Percentiles rank a stretch among this genome's conserved stretches.
These are phyloP conservation scores for Meredithiella fracta DNA, from an alignment of 2,329 filamentous ascomycete species.

Conservation along the genomic window DNA sequence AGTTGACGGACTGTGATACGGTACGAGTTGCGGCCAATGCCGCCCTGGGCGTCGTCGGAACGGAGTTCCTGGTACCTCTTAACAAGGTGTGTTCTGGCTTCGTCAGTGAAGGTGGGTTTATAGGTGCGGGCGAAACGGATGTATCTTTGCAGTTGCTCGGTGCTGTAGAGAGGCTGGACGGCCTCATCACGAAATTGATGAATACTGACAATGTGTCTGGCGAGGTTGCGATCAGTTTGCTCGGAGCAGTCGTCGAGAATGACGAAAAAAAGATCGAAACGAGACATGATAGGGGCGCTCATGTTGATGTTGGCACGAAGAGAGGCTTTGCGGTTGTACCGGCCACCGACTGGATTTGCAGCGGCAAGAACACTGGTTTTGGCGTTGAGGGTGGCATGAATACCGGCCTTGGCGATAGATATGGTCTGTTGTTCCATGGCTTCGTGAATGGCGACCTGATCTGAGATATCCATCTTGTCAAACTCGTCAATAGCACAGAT, in stretches of 20 bases:
- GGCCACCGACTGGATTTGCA: slow-evolving; percentile 85
- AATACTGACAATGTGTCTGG: slow-evolving; percentile 84
- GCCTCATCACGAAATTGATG: slow-evolving; percentile 87
- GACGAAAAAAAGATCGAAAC: slow-evolving; percentile 98
- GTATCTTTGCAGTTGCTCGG: slow-evolving; percentile 89
- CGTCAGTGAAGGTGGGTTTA: slow-evolving; percentile 77
- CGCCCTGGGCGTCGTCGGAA: slow-evolving; percentile 83
- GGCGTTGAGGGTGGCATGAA: slow-evolving; percentile 92
- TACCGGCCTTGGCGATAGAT: slow-evolving; percentile 94
- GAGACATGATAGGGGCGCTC: slow-evolving; percentile 96
- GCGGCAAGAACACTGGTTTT: slow-evolving; percentile 89
- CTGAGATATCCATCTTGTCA: slow-evolving; percentile 96
- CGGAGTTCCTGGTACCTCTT: slow-evolving; percentile 91
- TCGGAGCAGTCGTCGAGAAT: slow-evolving; percentile 96
- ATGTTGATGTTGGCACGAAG: slow-evolving; percentile 94
- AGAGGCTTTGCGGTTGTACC: slow-evolving; percentile 94
- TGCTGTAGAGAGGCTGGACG: slow-evolving; percentile 83
- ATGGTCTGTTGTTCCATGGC: slow-evolving; percentile 99
- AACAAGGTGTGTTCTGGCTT: slow-evolving; percentile 72
- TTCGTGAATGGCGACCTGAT: slow-evolving; percentile 98
- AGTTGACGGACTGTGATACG: slow-evolving; percentile 93
- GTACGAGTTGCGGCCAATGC: slow-evolving; percentile 87
- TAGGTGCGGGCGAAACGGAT: slow-evolving; percentile 94
- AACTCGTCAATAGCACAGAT: slow-evolving; percentile 99
- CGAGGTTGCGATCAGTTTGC: slow-evolving; percentile 72